These are phyloP conservation scores for Fusarium sp. DNA, from an alignment of 2,329 filamentous ascomycete species.

Conservation along the genomic window DNA sequence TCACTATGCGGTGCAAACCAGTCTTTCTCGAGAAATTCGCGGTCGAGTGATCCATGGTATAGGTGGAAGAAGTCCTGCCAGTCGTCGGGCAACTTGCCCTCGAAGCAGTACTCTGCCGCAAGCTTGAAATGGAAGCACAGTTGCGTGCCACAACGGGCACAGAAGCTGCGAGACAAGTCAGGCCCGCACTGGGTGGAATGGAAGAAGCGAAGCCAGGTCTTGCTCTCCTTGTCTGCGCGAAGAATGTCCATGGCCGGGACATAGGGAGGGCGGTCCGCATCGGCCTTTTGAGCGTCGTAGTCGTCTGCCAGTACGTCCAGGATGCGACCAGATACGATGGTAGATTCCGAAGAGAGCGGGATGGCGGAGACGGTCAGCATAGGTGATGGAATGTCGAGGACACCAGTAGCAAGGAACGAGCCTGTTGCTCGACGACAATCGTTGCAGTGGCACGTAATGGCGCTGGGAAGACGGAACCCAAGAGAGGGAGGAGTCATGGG, in stretches of 20 bases:
- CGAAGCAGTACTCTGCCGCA: slow-evolving; percentile 20
- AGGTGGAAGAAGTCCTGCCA: slow-evolving; percentile 42
- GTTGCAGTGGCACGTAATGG: slow-evolving; percentile 46
- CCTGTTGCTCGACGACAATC: slow-evolving; percentile 43
- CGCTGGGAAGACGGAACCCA: slow-evolving; percentile 32
- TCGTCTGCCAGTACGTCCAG: slow-evolving; percentile 32
- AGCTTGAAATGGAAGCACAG: slow-evolving; percentile 42
- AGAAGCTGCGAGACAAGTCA: slow-evolving; percentile 45
- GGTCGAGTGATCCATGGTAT: slow-evolving; percentile 39
- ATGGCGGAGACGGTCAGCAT: slow-evolving; percentile 45
- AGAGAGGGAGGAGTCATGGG: slow-evolving; percentile 27
- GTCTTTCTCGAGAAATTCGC: slow-evolving; percentile 36
- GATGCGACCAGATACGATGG: slow-evolving; percentile 34
- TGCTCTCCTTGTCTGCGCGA: slow-evolving; percentile 21
- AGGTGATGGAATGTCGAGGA: slow-evolving; percentile 32
- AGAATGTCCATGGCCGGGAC: slow-evolving; percentile 40
- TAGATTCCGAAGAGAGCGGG: slow-evolving; percentile 14
- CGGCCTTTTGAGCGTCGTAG: slow-evolving; percentile 29
- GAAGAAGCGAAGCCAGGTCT: slow-evolving; percentile 47
- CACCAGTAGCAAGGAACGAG: slow-evolving; percentile 17
- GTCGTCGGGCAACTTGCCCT: slow-evolving; percentile 31
- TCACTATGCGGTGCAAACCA: slow-evolving; percentile 40
- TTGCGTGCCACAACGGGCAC: slow-evolving; percentile 45
- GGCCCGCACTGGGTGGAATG: slow-evolving; percentile 37
- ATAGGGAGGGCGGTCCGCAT: slow-evolving; percentile 37